Base-by-base conservation (phyloP, 2,329 filamentous ascomycete genomes). In the Neonectria faginata region DNA sequence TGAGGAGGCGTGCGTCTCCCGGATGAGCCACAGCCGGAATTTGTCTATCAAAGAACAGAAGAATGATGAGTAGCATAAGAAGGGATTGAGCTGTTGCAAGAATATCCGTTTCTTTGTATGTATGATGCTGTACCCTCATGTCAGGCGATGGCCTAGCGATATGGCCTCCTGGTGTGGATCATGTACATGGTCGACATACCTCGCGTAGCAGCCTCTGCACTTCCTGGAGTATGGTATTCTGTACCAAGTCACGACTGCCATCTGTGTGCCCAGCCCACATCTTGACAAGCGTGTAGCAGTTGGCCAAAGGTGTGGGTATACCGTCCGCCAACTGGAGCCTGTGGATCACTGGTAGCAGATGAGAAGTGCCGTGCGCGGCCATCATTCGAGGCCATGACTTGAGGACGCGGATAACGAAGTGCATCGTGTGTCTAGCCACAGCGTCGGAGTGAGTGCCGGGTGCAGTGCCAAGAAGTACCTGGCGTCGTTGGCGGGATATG, bases 341-440 rank as follows among this genome's bases (percentile, higher is more conserved):
- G 16, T 54, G 36, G 5, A 54, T 27, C 3, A 54, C 29, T n/a
- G 36, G 52, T 29, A 36, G 52, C 14, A 54, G 36, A 5, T 51
- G 33, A 9, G 20, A 10, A 5, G 52, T 42, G 16, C 31, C 16
- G 29, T 56, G 41, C 10, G 10, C 11, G 27, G 25, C 53, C 53
- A 56, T 56, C 12, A 56, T 11, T 5, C 39, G 20, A 10, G 53
- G 53, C 53, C 53, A 56, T 9, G 53, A 56, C 39, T 45, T 44
- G 16, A 56, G 53, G 25, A 45, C 53, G 16, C 53, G 36, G n/a
- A 45, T 45, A 5, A 56, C 39, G 12, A 45, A 56, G 39, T 45
- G 39, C 39, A 45, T 45, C 9, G 41, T 56, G 27, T 56, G 53
- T 29, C 18, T 31, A 9, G 29, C 25, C 2, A 44, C n/a, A n/a